Conservation (phyloP, 495 filamentous ascomycete species). For the Trichoderma virens region DNA sequence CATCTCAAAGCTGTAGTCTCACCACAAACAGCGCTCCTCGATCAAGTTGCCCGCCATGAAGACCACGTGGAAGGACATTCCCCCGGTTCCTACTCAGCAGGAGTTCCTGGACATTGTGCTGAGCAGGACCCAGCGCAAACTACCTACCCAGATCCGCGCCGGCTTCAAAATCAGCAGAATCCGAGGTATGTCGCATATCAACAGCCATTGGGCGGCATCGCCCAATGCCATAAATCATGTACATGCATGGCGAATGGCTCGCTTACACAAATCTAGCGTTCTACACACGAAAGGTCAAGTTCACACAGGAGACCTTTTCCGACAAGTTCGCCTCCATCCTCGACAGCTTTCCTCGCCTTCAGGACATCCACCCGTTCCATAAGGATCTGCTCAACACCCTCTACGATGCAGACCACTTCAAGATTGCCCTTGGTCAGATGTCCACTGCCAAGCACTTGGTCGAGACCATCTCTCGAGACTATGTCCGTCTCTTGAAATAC, state of each 20-base stretch:
- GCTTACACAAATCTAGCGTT: conserved; percentile 49
- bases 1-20: neutral
- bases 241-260: neutral
- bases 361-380: conserved; percentile 96
- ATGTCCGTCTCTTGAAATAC: conserved; percentile 83
- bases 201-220: no score
- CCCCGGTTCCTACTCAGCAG: conserved; percentile 85
- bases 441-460: conserved; percentile 94
- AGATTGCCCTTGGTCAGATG: conserved; percentile 90
- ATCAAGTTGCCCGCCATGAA: conserved; percentile 28
- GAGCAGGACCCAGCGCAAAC: conserved; percentile 83
- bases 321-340: conserved; percentile 88
- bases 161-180: conserved; percentile 98
- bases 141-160: conserved; percentile 91
- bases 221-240: no score
- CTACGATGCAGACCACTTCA: conserved; percentile 96
- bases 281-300: conserved; percentile 98
- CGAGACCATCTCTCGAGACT: conserved; percentile 90
- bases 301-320: conserved; percentile 95
- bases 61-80: conserved; percentile 58
- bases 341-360: conserved; percentile 85
- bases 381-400: conserved; percentile 51
- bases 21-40: neutral
- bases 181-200: conserved; percentile 38
- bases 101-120: conserved; percentile 98